Evolutionary conservation across 169 alveolate genomes (phyloP).

Genomic region (Cryptosporidium canis): DNA sequence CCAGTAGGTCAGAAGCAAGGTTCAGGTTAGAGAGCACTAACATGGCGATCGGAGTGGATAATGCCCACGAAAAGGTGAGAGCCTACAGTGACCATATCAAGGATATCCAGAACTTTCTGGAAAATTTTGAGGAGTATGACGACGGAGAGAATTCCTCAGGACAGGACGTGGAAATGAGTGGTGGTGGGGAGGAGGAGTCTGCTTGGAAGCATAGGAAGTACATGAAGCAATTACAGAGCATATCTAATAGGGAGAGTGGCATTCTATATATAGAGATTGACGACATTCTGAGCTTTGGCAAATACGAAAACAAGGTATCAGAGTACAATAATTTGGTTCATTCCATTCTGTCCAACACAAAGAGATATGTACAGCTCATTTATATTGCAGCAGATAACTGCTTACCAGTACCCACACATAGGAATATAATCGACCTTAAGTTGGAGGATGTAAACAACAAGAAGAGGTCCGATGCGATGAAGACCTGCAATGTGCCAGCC

Average conservation of each 20-base stretch:
- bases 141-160: neutral
- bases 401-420: neutral
- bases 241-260: slow-evolving; percentile 19
- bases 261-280: slow-evolving; percentile 34
- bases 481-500: slow-evolving; percentile 84
- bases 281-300: slow-evolving; percentile 52
- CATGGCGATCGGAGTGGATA: slow-evolving; percentile 43
- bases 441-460: slow-evolving; percentile 43
- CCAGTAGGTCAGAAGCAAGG: neutral
- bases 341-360: slow-evolving; percentile 58
- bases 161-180: neutral
- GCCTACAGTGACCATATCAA: slow-evolving; percentile 48
- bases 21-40: neutral
- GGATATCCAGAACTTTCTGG: slow-evolving; percentile 16
- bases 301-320: slow-evolving; percentile 23
- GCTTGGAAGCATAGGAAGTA: slow-evolving; percentile 56
- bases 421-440: slow-evolving; percentile 6
- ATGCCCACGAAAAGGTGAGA: slow-evolving; percentile 71
- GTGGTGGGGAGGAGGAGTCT: neutral
- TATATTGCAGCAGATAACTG: slow-evolving; percentile 68
- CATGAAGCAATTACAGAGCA: slow-evolving; percentile 48
- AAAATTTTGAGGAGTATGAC: slow-evolving; percentile 39
- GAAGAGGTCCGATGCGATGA: slow-evolving; percentile 77
- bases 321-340: slow-evolving; percentile 46
- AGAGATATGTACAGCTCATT: slow-evolving; percentile 71